These are phyloP conservation scores for Chaetomium tenue DNA, from an alignment of 495 filamentous ascomycete species.

Conservation along the genomic window DNA sequence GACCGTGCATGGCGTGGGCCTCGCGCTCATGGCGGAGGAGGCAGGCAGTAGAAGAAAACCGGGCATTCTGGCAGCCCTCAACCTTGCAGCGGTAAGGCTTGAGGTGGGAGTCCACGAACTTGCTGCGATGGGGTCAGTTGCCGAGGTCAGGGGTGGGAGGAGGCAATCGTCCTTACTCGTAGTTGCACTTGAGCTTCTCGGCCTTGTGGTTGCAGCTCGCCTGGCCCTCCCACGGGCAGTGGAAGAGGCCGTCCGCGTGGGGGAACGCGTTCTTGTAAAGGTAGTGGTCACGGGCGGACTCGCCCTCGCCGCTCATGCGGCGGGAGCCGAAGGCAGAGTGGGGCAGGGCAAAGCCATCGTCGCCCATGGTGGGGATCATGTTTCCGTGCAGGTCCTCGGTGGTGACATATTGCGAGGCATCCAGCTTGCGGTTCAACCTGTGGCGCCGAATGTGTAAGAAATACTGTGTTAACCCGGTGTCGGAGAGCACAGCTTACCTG, in stretches of 20 bases:
- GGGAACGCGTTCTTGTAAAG: constrained; percentile 70
- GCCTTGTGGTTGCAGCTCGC: constrained; percentile 77
- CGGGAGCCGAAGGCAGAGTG: constrained; percentile 42
- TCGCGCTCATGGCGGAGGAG: constrained; percentile 93
- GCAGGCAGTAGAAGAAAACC: constrained; percentile 91
- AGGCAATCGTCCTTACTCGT: constrained; percentile 65
- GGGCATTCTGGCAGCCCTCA: constrained; percentile 68
- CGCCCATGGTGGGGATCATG: constrained; percentile 36
- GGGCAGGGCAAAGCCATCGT: constrained; percentile 47
- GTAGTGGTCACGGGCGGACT: constrained; percentile 72
- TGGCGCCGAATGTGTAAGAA: constrained; percentile 29
- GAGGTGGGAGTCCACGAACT: constrained; percentile 90
- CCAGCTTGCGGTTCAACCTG: constrained; percentile 37
- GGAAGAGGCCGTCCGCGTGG: constrained; percentile 73
- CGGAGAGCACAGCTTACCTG: constrained; percentile 44
- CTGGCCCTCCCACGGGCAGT: constrained; percentile 81
- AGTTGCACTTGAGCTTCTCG: constrained; percentile 94
- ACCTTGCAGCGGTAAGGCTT: constrained; percentile 92
- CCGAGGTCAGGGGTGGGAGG: constrained; percentile 15
- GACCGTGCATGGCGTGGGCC: constrained; percentile 90
- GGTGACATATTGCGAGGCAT: constrained; percentile 39
- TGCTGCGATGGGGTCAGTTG: constrained; percentile 57
- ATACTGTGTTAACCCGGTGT: constrained; percentile 15
- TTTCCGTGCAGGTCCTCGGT: constrained; percentile 46
- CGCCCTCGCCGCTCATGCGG: constrained; percentile 50